Evolutionary conservation across 805 yeast genomes (phyloP).

Genomic region (Ogataea saltuana): DNA sequence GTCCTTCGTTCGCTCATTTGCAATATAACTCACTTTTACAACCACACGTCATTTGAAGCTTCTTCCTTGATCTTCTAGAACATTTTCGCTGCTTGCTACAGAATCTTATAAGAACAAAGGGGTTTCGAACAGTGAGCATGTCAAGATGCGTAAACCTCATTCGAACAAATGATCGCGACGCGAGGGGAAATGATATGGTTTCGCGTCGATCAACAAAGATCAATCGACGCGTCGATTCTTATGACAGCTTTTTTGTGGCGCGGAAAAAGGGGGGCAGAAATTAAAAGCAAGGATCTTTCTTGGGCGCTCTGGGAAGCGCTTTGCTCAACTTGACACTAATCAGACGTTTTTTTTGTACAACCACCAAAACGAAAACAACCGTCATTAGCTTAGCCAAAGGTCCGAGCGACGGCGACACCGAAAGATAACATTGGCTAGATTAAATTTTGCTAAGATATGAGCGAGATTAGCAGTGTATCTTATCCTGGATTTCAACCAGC

Average conservation of each 20-base stretch:
- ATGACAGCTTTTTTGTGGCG: not conserved
- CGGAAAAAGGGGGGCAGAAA: not conserved
- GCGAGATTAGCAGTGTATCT: constrained; percentile 19
- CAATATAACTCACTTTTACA: too few relatives aligned
- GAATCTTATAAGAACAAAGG: too few relatives aligned
- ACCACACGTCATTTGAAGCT: too few relatives aligned
- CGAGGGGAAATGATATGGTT: not conserved
- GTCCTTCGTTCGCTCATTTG: constrained; percentile 2
- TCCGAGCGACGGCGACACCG: too few relatives aligned
- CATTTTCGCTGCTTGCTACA: too few relatives aligned
- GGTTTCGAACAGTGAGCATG: too few relatives aligned
- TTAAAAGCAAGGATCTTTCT: constrained; percentile 7
- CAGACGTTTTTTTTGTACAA: too few relatives aligned
- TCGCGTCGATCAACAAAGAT: too few relatives aligned
- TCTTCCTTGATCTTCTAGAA: too few relatives aligned
- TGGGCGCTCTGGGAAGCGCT: too few relatives aligned
- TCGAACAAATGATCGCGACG: constrained; percentile 1
- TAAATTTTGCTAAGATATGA: constrained; percentile 17
- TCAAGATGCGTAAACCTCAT: too few relatives aligned
- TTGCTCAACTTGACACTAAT: too few relatives aligned
- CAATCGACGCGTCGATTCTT: not conserved
- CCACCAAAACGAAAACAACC: not conserved
- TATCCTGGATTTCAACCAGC: constrained; percentile 21
- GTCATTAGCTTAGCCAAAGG: not conserved
- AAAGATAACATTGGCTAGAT: constrained; percentile 10